These are phyloP conservation scores for Trypanosoma theileri DNA, from an alignment of 208 protist species.

Conservation along the genomic window DNA sequence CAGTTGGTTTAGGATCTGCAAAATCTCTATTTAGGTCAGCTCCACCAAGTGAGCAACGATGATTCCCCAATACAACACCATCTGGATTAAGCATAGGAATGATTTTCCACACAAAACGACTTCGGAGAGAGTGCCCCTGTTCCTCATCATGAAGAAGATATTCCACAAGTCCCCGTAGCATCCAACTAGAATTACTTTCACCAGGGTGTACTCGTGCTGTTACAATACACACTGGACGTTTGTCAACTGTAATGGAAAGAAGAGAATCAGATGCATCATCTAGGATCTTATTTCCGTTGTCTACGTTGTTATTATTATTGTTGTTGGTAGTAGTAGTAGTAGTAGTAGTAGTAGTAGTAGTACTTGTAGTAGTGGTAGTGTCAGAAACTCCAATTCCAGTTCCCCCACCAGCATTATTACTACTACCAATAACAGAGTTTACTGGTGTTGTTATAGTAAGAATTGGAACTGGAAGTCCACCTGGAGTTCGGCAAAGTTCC, in stretches of 20 bases:
- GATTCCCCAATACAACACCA: slow-evolving; percentile 97
- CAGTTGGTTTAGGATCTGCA: slow-evolving; percentile 47
- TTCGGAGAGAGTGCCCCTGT: slow-evolving; percentile 38
- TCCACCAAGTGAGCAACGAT: slow-evolving; percentile 94
- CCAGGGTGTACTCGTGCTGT: slow-evolving; percentile 97
- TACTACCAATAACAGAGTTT: slow-evolving; percentile 2
- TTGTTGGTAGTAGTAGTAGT: neutral
- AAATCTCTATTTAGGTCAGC: slow-evolving; percentile 97
- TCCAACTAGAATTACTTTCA: slow-evolving; percentile 95
- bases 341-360: no score
- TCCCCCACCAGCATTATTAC: slow-evolving; percentile 35
- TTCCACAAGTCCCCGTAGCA: slow-evolving; percentile 96
- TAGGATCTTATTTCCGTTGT: neutral
- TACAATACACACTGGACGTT: slow-evolving; percentile 81
- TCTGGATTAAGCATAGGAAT: slow-evolving; percentile 98
- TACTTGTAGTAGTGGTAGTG: neutral
- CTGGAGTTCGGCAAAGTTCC: slow-evolving; percentile 84
- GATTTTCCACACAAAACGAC: slow-evolving; percentile 92
- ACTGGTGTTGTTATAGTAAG: slow-evolving; percentile 87
- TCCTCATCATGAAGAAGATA: slow-evolving; percentile 46
- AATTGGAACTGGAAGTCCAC: slow-evolving; percentile 86
- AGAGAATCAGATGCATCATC: neutral
- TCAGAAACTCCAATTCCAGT: neutral
- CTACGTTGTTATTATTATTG: neutral
- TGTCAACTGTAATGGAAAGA: slow-evolving; percentile 28